A percentile compares a stretch with the other conserved stretches of the same genome.
Evolutionary conservation across 306 rosid species (phyloP).

Genomic region (Pyrus bretschneideri): DNA sequence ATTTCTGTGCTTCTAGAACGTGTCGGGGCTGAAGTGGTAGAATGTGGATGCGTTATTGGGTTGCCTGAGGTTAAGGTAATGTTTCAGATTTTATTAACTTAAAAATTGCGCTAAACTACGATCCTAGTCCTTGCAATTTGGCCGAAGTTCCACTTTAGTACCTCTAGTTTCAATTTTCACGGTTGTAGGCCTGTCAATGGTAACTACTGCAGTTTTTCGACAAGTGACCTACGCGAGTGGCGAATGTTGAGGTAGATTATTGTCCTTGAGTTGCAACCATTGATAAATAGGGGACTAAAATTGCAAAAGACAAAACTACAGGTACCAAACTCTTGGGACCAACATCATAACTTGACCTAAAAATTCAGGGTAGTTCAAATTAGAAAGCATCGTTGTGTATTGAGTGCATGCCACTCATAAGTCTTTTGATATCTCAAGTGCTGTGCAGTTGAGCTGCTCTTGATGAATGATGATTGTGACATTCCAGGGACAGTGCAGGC

Average conservation of each 20-base stretch:
- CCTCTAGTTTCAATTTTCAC: background rate
- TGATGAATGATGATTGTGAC: conserved; percentile 8
- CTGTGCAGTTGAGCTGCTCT: conserved; percentile 15
- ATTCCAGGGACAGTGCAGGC: conserved; percentile 77
- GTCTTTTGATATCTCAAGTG: background rate
- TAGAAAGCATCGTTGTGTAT: background rate
- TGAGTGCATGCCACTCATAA: background rate
- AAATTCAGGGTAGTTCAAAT: background rate
- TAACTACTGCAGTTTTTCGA: background rate
- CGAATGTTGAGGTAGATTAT: background rate
- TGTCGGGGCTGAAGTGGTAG: conserved; percentile 79
- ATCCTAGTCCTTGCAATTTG: background rate
- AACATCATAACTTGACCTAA: background rate
- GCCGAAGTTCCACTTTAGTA: background rate
- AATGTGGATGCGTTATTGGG: conserved; percentile 93
- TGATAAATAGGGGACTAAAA: background rate
- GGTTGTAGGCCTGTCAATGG: background rate
- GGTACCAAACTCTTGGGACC: background rate
- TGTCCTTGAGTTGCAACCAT: background rate
- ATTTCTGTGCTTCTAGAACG: conserved; percentile 51
- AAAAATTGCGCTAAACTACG: background rate
- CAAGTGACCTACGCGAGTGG: background rate
- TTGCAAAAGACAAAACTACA: background rate
- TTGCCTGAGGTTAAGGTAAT: conserved; percentile 85
- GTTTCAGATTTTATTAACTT: conserved; percentile 1